A percentile compares a stretch with the other conserved stretches of the same genome.
These are phyloP conservation scores for Trichoderma gracile DNA, from an alignment of 2,329 filamentous ascomycete species.

Conservation along the genomic window DNA sequence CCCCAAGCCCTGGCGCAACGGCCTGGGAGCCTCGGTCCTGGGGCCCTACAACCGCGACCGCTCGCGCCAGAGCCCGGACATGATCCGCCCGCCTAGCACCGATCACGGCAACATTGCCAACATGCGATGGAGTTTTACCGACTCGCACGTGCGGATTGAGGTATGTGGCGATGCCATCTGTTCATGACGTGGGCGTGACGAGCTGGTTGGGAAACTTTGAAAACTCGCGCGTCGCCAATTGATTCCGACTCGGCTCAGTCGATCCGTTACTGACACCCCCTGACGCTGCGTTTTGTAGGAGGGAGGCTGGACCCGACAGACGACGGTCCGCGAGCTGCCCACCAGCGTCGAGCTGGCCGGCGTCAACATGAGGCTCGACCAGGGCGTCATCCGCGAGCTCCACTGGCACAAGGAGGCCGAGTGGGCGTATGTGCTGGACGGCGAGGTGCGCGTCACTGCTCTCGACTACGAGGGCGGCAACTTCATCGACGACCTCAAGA, in stretches of 20 bases:
- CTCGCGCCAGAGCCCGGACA: conserved; percentile 68
- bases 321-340: conserved; percentile 64
- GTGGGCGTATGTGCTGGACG: conserved; percentile 74
- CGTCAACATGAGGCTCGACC: conserved; percentile 75
- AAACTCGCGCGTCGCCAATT: not conserved
- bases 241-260: no score
- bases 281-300: conserved; percentile 49
- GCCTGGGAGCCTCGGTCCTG: conserved; percentile 64
- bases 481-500: conserved; percentile 74
- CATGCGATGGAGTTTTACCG: conserved; percentile 71
- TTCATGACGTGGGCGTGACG: no score
- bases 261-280: not conserved
- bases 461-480: conserved; percentile 74
- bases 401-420: conserved; percentile 83
- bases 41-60: conserved; percentile 70
- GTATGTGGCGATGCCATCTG: conserved; percentile 39
- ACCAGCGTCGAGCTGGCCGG: conserved; percentile 70
- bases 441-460: conserved; percentile 69
- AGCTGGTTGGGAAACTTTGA: not conserved
- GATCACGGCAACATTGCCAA: conserved; percentile 71
- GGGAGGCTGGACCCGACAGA: conserved; percentile 76
- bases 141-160: conserved; percentile 65
- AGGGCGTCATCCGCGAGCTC: conserved; percentile 72
- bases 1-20: conserved; percentile 65
- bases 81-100: conserved; percentile 70